Conservation (phyloP, 139 green algal genomes). For the Mesotaenium endlicherianum region DNA sequence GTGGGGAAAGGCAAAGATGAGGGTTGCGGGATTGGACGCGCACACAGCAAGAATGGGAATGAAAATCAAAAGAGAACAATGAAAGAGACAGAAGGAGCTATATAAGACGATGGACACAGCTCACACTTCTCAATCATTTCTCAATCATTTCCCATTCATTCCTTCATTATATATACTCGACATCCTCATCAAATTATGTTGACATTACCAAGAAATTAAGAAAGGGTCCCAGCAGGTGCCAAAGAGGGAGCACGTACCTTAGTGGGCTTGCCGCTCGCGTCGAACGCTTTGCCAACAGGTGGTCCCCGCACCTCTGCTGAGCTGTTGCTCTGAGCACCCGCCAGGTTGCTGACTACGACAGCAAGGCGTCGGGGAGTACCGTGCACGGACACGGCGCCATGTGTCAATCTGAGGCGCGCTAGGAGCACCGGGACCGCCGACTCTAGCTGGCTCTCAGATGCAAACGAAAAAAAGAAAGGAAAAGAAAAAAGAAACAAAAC, state of each 20-base stretch:
- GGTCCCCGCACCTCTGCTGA: constrained; percentile 78
- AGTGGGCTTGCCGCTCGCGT: constrained; percentile 68
- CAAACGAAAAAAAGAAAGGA: neutral
- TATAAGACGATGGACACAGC: no score
- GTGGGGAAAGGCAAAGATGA: no score
- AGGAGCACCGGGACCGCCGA: constrained; percentile 73
- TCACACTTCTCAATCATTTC: no score
- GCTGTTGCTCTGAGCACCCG: constrained; percentile 59
- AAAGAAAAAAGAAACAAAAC: neutral
- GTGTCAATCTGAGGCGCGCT: constrained; percentile 66
- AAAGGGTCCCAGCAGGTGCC: no score
- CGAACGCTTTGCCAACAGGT: constrained; percentile 71
- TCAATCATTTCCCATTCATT: no score
- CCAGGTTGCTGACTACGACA: constrained; percentile 76
- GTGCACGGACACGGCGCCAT: constrained; percentile 71
- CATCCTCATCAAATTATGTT: no score
- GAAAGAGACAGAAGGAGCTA: no score
- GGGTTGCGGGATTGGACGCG: no score
- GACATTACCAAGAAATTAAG: no score
- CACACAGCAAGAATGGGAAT: no score
- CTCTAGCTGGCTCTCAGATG: constrained; percentile 52
- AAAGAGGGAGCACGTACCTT: constrained; percentile 62
- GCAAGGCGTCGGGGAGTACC: constrained; percentile 83
- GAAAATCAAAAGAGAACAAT: no score
- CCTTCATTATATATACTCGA: no score